Evolutionary conservation across 1,284 basidiomycete species (phyloP).

Genomic region (Ustilago trichophora): DNA sequence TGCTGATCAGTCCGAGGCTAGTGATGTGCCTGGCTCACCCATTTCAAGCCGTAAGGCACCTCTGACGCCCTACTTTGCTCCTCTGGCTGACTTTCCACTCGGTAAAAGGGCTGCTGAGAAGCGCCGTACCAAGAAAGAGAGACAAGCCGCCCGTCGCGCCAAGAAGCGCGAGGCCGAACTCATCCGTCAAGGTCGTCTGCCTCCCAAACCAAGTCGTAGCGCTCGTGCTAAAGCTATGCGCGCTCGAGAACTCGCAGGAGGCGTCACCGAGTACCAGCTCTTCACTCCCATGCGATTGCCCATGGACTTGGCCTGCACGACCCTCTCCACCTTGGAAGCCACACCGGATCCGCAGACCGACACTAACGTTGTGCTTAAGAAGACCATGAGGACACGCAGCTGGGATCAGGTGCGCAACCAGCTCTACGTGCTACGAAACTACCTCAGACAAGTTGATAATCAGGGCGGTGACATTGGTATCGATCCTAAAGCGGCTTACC

Average conservation of each 20-base stretch:
- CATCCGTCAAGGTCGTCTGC: conserved; percentile 41
- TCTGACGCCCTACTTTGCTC: conserved; percentile 46
- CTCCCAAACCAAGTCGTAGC: conserved; percentile 56
- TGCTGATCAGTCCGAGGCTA: conserved; percentile 34
- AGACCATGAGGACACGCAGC: conserved; percentile 31
- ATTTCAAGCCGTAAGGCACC: conserved; percentile 29
- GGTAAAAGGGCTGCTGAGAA: conserved; percentile 29
- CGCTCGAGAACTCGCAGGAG: conserved; percentile 59
- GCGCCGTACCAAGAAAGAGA: conserved; percentile 34
- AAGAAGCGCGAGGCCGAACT: conserved; percentile 45
- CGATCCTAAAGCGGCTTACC: conserved; percentile 22
- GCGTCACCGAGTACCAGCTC: conserved; percentile 62
- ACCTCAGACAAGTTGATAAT: conserved; percentile 54
- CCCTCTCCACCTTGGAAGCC: conserved; percentile 26
- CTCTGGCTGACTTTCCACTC: conserved; percentile 38
- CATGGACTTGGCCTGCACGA: conserved; percentile 32
- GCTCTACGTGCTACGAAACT: conserved; percentile 55
- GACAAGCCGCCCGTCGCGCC: conserved; percentile 37
- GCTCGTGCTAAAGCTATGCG: conserved; percentile 61
- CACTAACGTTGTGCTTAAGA: conserved; percentile 26
- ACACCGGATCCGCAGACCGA: conserved; percentile 21
- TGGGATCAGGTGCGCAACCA: conserved; percentile 53
- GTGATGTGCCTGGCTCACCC: conserved; percentile 35
- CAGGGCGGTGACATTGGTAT: conserved; percentile 59
- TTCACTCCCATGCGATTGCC: conserved; percentile 59